A percentile compares a stretch with the other conserved stretches of the same genome.
Evolutionary conservation across 352 stramenopile species (phyloP).

Genomic region (Thraustochytrium striatum): DNA sequence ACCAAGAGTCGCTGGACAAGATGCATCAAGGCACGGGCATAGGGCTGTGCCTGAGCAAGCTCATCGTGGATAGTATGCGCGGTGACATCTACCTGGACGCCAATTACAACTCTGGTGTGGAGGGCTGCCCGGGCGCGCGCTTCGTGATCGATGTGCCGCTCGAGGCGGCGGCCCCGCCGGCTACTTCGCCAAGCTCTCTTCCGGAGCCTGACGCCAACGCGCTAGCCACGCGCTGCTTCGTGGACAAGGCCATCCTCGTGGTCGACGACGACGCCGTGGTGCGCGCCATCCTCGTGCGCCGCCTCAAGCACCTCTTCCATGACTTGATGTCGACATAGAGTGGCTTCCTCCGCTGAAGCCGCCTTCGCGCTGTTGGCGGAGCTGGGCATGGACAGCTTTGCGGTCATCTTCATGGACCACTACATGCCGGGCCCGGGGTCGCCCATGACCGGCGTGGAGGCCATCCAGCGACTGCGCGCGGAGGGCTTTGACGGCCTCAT

Average conservation of each 20-base stretch:
- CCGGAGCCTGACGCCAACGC: neutral
- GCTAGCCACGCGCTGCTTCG: neutral
- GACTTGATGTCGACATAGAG: constrained; percentile 53
- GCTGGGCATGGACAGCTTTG: constrained; percentile 41
- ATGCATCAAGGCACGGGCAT: constrained; percentile 60
- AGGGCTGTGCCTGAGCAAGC: constrained; percentile 54
- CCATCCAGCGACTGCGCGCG: constrained; percentile 52
- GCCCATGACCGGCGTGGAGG: constrained; percentile 57
- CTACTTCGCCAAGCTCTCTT: no score
- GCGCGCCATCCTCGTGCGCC: constrained; percentile 53
- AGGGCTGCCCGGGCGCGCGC: constrained; percentile 10
- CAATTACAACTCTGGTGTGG: constrained; percentile 13
- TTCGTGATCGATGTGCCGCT: constrained; percentile 33
- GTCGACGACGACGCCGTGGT: constrained; percentile 58
- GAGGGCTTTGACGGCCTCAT: constrained; percentile 52
- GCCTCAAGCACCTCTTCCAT: constrained; percentile 48
- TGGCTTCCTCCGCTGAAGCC: constrained; percentile 56
- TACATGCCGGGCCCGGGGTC: constrained; percentile 58
- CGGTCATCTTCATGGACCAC: constrained; percentile 59
- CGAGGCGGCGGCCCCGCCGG: neutral
- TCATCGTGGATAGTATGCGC: constrained; percentile 54
- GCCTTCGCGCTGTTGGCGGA: constrained; percentile 51
- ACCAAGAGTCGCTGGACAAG: constrained; percentile 58
- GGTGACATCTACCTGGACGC: constrained; percentile 53
- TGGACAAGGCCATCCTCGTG: no score